A percentile compares a stretch with the other conserved stretches of the same genome.
Conservation (phyloP, 805 yeast species). For the Nadsonia fulvescens region DNA sequence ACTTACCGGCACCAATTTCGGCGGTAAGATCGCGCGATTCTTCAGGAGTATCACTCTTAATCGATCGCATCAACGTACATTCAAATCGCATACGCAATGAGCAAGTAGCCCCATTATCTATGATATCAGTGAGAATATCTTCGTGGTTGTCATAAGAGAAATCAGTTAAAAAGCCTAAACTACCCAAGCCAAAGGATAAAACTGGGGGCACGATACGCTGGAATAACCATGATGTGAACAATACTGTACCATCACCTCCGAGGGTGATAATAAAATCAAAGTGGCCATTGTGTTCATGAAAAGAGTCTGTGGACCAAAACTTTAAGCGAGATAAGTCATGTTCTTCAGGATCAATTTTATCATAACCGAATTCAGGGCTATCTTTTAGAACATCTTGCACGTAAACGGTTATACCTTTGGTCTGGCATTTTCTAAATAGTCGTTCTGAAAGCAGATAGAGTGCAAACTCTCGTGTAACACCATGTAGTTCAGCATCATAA, state of each 20-base stretch:
- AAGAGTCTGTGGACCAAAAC: constrained; percentile 51
- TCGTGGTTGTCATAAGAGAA: constrained; percentile 28
- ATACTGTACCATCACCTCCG: constrained; percentile 95
- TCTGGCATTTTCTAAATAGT: too few relatives aligned
- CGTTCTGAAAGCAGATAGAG: constrained; percentile 42
- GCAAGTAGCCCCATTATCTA: constrained; percentile 28
- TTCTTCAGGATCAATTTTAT: constrained; percentile 29
- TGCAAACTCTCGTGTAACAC: constrained; percentile 12
- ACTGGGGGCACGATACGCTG: constrained; percentile 83
- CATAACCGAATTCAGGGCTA: constrained; percentile 45
- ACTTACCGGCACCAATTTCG: constrained; percentile 11
- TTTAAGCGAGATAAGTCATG: constrained; percentile 26
- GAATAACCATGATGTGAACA: constrained; percentile 73
- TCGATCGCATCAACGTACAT: constrained; percentile 28
- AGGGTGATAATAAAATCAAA: constrained; percentile 50
- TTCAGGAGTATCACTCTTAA: constrained; percentile 8
- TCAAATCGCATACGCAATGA: constrained; percentile 33
- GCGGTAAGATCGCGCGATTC: constrained; percentile 10
- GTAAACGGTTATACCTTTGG: too few relatives aligned
- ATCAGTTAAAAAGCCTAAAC: constrained; percentile 80
- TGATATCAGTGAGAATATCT: constrained; percentile 20
- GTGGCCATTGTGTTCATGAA: constrained; percentile 14
- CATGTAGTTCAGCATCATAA: constrained; percentile 10
- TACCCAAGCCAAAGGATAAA: constrained; percentile 73
- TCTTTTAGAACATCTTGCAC: constrained; percentile 54